Evolutionary conservation across 495 filamentous ascomycete species (phyloP), one percentile per base, ranked within the genome.

Genomic region (Penicillium manginii): DNA sequence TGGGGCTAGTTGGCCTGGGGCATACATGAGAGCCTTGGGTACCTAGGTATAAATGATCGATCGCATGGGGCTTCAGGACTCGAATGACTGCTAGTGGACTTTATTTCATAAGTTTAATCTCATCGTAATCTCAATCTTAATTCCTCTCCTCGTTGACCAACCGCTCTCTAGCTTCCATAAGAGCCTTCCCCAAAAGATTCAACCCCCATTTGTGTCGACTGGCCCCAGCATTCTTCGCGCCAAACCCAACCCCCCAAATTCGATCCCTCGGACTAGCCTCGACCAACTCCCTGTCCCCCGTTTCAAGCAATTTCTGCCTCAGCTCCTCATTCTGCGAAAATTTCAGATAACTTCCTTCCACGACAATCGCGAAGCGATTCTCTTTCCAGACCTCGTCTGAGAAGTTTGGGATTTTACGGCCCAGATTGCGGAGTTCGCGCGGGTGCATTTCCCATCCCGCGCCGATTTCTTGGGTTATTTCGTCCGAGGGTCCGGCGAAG

Each of bases 221-320:
- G 10, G 39, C 9, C 0, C 19, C 49, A 4, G 56, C 56, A 58
- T 37, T 33, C 14, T 33, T 35, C 17, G 49, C 49, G 5, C 26
- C 56, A 58, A 58, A 58, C 19, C 56, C 56, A 45, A 58, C 31
- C n/a, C 56, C 56, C 56, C 56, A 58, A n/a, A 58, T 58, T 4
- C 56, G 40, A 47, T 58, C 56, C 10, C 39, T 14, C 7, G 56
- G 56, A 47, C 56, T 58, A 10, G 56, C 56, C 29, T 58, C 56
- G 12, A 58, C 56, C 49, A 58, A 52, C 31, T 58, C 56, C 15
- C 56, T 37, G n/a, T 58, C 14, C 17, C 56, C 56, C n/a, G 56
- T 58, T 12, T 19, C 39, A 31, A 58, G 39, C n/a, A 58, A 26
- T 10, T 47, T 26, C 26, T 17, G n/a, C 31, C 19, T 35, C 6